A percentile compares a stretch with the other conserved stretches of the same genome.
Evolutionary conservation across 208 protist genomes (phyloP).

Genomic region (Herpetomonas muscarum): DNA sequence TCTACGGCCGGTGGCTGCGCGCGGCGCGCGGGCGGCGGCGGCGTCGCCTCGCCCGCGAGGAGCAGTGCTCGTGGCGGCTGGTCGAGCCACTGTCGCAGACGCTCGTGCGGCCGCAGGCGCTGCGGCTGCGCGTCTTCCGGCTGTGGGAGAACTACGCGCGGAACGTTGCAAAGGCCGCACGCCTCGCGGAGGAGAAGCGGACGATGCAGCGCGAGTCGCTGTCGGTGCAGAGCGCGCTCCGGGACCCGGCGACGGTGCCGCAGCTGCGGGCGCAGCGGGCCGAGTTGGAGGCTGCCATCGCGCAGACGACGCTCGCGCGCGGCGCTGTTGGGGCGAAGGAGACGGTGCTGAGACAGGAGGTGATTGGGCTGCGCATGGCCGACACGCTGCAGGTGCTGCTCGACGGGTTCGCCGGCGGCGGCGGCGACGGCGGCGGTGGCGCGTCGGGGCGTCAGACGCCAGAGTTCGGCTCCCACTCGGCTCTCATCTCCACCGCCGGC

Average conservation of each 20-base stretch:
- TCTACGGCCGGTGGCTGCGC: constrained; percentile 30
- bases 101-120: constrained; percentile 19
- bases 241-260: constrained; percentile 22
- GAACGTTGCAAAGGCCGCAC: constrained; percentile 27
- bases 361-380: constrained; percentile 17
- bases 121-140: constrained; percentile 39
- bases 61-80: constrained; percentile 16
- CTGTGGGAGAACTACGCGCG: constrained; percentile 48
- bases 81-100: constrained; percentile 37
- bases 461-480: no score
- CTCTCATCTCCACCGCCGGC: no score
- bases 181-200: constrained; percentile 36
- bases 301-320: constrained; percentile 5
- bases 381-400: constrained; percentile 24
- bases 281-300: constrained; percentile 19
- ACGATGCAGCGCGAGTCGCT: constrained; percentile 60
- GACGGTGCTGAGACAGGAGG: constrained; percentile 10
- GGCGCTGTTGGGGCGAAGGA: constrained; percentile 12
- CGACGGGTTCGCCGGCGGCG: constrained; percentile 15
- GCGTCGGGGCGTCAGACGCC: neutral
- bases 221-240: constrained; percentile 31
- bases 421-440: neutral
- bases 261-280: constrained; percentile 26
- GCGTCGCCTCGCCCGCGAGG: neutral
- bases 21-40: constrained; percentile 1